Percentiles rank a stretch among this genome's conserved stretches.
Evolutionary conservation across 495 filamentous ascomycete genomes (phyloP).

Genomic region (Aspergillus homomorphus): DNA sequence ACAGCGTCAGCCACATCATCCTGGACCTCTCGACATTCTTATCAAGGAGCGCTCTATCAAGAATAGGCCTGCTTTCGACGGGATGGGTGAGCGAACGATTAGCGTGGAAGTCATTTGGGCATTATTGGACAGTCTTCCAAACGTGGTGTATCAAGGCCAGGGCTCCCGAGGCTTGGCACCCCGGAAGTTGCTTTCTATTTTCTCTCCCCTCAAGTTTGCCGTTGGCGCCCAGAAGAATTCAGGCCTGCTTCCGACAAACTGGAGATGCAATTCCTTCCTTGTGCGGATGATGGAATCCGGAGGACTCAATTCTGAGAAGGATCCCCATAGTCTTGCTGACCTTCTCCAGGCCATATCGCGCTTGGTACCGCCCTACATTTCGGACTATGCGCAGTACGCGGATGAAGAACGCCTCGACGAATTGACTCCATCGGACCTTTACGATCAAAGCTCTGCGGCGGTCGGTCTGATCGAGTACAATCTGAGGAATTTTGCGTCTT

Average conservation of each 20-base stretch:
- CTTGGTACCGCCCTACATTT: conserved; percentile 39
- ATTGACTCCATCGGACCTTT: conserved; percentile 31
- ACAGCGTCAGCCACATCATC: conserved; percentile 33
- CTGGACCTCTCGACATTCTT: background rate
- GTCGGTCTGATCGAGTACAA: conserved; percentile 38
- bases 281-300: conserved; percentile 52
- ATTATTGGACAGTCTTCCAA: conserved; percentile 51
- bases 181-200: conserved; percentile 21
- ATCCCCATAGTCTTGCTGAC: conserved; percentile 39
- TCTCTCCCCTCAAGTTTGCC: conserved; percentile 25
- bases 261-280: conserved; percentile 46
- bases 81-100: conserved; percentile 49
- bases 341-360: conserved; percentile 33
- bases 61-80: conserved; percentile 33
- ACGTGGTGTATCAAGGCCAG: conserved; percentile 32
- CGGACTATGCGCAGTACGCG: conserved; percentile 13
- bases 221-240: conserved; percentile 21
- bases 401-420: conserved; percentile 22
- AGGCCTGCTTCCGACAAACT: conserved; percentile 28
- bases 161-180: conserved; percentile 26
- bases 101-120: conserved; percentile 57
- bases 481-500: conserved; percentile 26
- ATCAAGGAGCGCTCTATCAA: conserved; percentile 2
- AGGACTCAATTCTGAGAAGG: conserved; percentile 34
- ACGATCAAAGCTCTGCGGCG: conserved; percentile 37